Conservation (phyloP, 371 early-diverging fungal species). For the Rhizopus microsporus region DNA sequence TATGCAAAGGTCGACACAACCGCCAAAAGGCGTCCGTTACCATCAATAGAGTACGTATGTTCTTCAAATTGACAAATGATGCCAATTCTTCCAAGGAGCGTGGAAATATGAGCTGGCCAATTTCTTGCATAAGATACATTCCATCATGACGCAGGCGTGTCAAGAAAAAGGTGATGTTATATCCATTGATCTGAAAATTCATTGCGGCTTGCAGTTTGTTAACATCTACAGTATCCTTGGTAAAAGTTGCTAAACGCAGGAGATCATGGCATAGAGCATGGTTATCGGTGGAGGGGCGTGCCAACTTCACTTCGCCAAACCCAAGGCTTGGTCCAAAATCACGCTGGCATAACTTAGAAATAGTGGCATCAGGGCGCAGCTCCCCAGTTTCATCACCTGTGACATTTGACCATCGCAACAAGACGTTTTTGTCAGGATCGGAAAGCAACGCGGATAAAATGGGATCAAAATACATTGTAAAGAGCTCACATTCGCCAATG, state of each 20-base stretch:
- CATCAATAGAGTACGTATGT: too few relatives aligned
- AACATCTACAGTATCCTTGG: constrained; percentile 3
- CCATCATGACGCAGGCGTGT: too few relatives aligned
- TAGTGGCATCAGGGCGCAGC: constrained; percentile 14
- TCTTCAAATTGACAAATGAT: too few relatives aligned
- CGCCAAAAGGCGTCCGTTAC: constrained; percentile 5
- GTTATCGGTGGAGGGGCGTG: constrained; percentile 18
- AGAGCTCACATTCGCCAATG: constrained; percentile 19
- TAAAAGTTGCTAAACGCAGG: constrained; percentile 12
- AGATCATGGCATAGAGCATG: constrained; percentile 18
- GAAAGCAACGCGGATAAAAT: constrained; percentile 24
- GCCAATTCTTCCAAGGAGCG: too few relatives aligned
- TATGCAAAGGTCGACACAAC: constrained; percentile 21
- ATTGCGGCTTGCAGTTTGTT: too few relatives aligned
- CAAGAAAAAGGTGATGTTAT: too few relatives aligned
- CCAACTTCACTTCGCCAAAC: constrained; percentile 16
- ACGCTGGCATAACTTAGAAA: constrained; percentile 12
- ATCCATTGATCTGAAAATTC: too few relatives aligned
- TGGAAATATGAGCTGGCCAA: too few relatives aligned
- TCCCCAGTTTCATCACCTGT: neutral
- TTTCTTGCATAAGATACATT: too few relatives aligned
- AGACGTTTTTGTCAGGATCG: constrained; percentile 20
- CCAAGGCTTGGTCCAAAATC: constrained; percentile 16
- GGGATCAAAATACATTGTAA: constrained; percentile 26
- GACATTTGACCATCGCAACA: constrained; percentile 21